phyloP scores from a whole-genome alignment of 352 stramenopile genomes.

The Pythium apleroticum region DNA sequence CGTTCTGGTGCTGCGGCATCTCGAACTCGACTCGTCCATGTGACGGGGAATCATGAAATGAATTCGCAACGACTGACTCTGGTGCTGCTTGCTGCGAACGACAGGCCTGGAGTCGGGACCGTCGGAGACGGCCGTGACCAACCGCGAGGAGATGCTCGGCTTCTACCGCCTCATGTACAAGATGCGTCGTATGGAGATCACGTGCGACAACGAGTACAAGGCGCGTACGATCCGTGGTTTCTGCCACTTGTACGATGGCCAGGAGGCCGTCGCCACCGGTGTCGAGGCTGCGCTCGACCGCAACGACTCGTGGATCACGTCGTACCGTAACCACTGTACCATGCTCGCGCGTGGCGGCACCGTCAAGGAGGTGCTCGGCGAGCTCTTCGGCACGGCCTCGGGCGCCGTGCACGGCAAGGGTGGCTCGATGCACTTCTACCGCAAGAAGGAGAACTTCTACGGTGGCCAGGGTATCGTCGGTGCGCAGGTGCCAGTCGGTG shows the following conservation, averaged over 20 bases:
- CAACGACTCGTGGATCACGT: slow-evolving; percentile 98
- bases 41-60: not conserved
- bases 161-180: slow-evolving; percentile 99
- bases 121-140: slow-evolving; percentile 66
- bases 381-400: slow-evolving; percentile 95
- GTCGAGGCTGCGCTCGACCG: slow-evolving; percentile 94
- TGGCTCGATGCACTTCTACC: slow-evolving; percentile 99
- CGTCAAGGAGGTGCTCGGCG: slow-evolving; percentile 92
- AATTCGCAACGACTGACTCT: not conserved
- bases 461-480: slow-evolving; percentile 98
- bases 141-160: slow-evolving; percentile 95
- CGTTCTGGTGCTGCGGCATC: not conserved
- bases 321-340: slow-evolving; percentile 99
- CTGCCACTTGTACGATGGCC: slow-evolving; percentile 99
- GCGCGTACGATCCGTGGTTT: slow-evolving; percentile 97
- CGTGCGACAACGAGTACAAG: slow-evolving; percentile 99
- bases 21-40: slow-evolving; percentile 1
- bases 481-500: slow-evolving; percentile 97
- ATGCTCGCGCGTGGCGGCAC: slow-evolving; percentile 93
- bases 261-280: slow-evolving; percentile 98
- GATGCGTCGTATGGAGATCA: slow-evolving; percentile 99
- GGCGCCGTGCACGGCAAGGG: slow-evolving; percentile 96
- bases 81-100: not conserved
- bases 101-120: slow-evolving; percentile 73
- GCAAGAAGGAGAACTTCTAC: slow-evolving; percentile 98